A percentile compares a stretch with the other conserved stretches of the same genome.
Evolutionary conservation across 2,329 filamentous ascomycete species (phyloP).

Genomic region (Bimuria novae-zelandiae): DNA sequence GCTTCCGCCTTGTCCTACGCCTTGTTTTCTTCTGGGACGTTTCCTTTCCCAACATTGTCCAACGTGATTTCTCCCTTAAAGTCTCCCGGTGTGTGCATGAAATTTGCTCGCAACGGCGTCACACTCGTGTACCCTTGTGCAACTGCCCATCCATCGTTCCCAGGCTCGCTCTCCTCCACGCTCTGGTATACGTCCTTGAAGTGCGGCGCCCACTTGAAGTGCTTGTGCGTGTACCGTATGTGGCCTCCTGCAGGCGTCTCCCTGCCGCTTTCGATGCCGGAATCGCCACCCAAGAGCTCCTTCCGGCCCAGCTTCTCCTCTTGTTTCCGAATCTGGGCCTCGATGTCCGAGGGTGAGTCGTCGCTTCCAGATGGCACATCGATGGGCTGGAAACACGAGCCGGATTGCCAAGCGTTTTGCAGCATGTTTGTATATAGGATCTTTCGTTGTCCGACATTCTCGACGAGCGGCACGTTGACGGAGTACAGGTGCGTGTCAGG

Average conservation of each 20-base stretch:
- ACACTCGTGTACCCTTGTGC: slow-evolving; percentile 87
- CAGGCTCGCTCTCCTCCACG: slow-evolving; percentile 76
- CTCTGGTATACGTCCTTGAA: slow-evolving; percentile 87
- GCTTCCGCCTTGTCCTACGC: no score
- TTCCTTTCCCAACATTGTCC: slow-evolving; percentile 1
- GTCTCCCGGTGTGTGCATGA: slow-evolving; percentile 65
- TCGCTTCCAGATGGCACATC: slow-evolving; percentile 66
- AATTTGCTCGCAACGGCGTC: slow-evolving; percentile 89
- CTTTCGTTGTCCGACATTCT: slow-evolving; percentile 71
- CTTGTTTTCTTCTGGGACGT: background rate
- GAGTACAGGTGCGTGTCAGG: slow-evolving; percentile 79
- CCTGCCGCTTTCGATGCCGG: slow-evolving; percentile 28
- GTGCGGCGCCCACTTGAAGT: slow-evolving; percentile 92
- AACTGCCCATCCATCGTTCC: slow-evolving; percentile 92
- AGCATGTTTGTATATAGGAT: slow-evolving; percentile 84
- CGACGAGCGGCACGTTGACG: slow-evolving; percentile 86
- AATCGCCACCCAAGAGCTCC: slow-evolving; percentile 29
- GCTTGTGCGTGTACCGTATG: slow-evolving; percentile 71
- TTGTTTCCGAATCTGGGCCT: slow-evolving; percentile 72
- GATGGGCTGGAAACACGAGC: slow-evolving; percentile 84
- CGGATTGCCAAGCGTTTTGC: slow-evolving; percentile 87
- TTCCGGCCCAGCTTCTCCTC: slow-evolving; percentile 55
- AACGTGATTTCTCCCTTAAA: slow-evolving; percentile 36
- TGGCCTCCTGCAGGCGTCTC: slow-evolving; percentile 27
- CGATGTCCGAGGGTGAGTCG: slow-evolving; percentile 66